These are phyloP conservation scores for Taiozyma onychis DNA, from an alignment of 1,139 yeast genomes.

Conservation along the genomic window DNA sequence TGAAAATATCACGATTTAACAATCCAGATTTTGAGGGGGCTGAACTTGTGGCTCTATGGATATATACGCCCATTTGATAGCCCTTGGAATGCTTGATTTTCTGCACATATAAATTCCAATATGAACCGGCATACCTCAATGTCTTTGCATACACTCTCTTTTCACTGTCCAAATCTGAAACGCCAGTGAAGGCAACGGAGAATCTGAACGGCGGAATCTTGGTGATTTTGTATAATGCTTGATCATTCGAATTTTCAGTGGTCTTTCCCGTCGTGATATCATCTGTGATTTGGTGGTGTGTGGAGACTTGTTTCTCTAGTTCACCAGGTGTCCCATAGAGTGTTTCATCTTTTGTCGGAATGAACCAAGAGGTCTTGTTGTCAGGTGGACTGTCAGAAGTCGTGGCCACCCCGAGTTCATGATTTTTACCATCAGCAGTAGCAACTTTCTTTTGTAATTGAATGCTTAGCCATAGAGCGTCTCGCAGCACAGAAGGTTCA, in stretches of 20 bases:
- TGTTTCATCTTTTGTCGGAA: slow-evolving; percentile 37
- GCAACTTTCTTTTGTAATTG: slow-evolving; percentile 33
- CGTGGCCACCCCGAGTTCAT: slow-evolving; percentile 23
- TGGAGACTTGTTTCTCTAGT: slow-evolving; percentile 15
- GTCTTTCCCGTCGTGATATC: slow-evolving; percentile 16
- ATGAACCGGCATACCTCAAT: slow-evolving; percentile 53
- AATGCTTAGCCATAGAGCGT: slow-evolving; percentile 43
- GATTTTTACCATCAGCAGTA: slow-evolving; percentile 10
- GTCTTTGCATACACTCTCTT: slow-evolving; percentile 44
- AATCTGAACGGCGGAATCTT: slow-evolving; percentile 48
- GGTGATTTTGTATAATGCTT: slow-evolving; percentile 29
- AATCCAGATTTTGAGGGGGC: slow-evolving; percentile 31
- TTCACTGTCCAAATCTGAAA: slow-evolving; percentile 37
- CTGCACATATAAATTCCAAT: slow-evolving; percentile 49
- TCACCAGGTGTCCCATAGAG: slow-evolving; percentile 31
- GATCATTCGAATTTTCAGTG: slow-evolving; percentile 15
- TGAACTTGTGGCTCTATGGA: slow-evolving; percentile 39
- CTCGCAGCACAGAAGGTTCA: slow-evolving; percentile 32
- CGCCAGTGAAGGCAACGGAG: slow-evolving; percentile 43
- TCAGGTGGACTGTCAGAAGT: slow-evolving; percentile 22
- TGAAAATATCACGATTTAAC: slow-evolving; percentile 30
- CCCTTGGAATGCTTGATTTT: slow-evolving; percentile 37
- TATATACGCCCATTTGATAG: slow-evolving; percentile 47
- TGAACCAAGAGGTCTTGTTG: slow-evolving; percentile 27
- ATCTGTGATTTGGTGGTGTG: slow-evolving; percentile 17